phyloP scores from a whole-genome alignment of 441 rosid genomes.

The Erodium texanum region DNA sequence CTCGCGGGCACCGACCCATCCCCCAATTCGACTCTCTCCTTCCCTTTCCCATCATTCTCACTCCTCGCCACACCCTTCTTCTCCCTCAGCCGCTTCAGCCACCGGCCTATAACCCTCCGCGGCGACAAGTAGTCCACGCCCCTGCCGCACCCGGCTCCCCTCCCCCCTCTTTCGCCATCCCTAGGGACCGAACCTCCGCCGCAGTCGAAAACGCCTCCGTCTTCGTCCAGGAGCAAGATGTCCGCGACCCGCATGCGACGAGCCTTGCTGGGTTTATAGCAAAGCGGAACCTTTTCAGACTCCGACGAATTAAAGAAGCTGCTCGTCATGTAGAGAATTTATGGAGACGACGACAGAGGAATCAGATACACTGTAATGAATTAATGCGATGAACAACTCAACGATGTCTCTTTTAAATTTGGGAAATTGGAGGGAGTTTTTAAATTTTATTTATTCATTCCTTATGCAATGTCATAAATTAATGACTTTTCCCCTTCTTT shows the following conservation, averaged over 20 bases:
- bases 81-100: background rate
- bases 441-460: too few species aligned
- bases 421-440: too few species aligned
- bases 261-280: background rate
- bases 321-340: background rate
- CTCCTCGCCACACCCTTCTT: background rate
- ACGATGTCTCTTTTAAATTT: too few species aligned
- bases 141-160: background rate
- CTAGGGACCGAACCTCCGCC: too few species aligned
- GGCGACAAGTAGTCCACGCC: background rate
- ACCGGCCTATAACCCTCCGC: background rate
- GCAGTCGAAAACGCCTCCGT: background rate
- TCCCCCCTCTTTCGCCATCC: background rate
- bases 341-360: background rate
- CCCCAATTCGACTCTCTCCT: background rate
- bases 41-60: background rate
- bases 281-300: background rate
- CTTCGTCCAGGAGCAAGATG: background rate
- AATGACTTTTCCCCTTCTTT: too few species aligned
- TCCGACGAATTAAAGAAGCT: background rate
- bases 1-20: constrained; percentile 6
- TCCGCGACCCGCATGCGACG: background rate
- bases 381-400: too few species aligned
- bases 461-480: too few species aligned
- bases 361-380: too few species aligned